Base-by-base conservation (phyloP, 805 yeast species). In the Candida fluviatilis region DNA sequence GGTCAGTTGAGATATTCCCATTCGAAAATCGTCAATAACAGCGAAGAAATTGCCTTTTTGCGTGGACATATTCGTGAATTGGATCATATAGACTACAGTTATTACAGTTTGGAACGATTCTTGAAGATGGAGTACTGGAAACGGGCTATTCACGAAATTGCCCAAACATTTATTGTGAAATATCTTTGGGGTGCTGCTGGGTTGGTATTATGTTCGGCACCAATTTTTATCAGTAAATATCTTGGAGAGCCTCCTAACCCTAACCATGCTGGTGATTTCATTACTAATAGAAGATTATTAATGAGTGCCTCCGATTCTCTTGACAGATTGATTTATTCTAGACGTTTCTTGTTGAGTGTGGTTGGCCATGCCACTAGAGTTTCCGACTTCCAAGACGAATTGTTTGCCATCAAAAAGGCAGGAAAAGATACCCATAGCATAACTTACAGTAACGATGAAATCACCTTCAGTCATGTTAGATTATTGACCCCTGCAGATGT, bases 181-280 rank as follows among this genome's bases (percentile, higher is more conserved):
- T 90, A 90, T 61, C 78, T 88, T 35, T 84, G 96, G 90, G 98
- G 98, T 45, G 98, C 96, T 2, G 87, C 93, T 23, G 98, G 98
- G 8, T 71, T 90, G 42, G 76, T 82, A 1, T 69, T 90, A 34
- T 90, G 97, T 61, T 80, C 96, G 2, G 79, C 90, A 3, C 97
- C 98, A 4, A 84, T 89, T 2, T 90, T 90, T 55, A 75, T 80
- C 52, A 68, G 72, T 42, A 69, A 78, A 36, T 74, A 76, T 37
- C 61, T 69, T 43, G 78, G 78, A 24, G 57, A 61, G 36, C 59
- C 52, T 16, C 67, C 66, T 3, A 69, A 66, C 41, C 58, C 68
- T 10, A 57, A 64, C 31, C 75, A 77, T 1, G 81, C 95, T 0
- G 88, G 90, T n/a, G 84, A 82, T 41, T 90, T 90, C 55, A 83